Evolutionary conservation across 305 asterid species (phyloP), one percentile per base, ranked within the genome.

Genomic region (Fraxinus dipetala): DNA sequence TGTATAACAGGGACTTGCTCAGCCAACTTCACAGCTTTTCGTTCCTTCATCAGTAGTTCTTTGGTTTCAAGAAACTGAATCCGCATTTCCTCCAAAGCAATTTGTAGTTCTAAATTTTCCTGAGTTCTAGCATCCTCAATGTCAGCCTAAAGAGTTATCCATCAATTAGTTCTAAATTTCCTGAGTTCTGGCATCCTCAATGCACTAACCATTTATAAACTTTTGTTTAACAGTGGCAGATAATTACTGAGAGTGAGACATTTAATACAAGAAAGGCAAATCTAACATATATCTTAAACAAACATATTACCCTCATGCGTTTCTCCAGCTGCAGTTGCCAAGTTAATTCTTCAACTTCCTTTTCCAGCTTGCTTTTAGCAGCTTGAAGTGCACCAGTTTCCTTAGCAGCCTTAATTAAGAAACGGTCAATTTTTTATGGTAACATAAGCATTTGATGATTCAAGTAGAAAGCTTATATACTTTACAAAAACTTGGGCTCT

Each of bases 311-410:
- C 93, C 91, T 87, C 87, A 75, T 88, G 83, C 87, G 91, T 86
- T 90, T 94, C 91, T 94, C 97, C 82, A 85, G 83, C 86, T 92
- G 88, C 83, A 94, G 85, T 85, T 86, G 86, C 88, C 87, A 87
- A 83, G 89, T 92, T 76, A 94, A 85, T 36, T 92, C 97, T 85
- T 92, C 91, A 78, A 94, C 94, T 86, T 91, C 87, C 84, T 87
- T 85, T 86, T 92, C 97, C 85, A 94, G 92, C 88, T 84, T 89
- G 83, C 83, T 80, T 88, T 91, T 93, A 83, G 98, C 97, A 78
- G 86, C 98, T 90, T 93, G 97, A 83, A 93, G 93, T 69, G 97
- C 95, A 82, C 91, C 95, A 76, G 97, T 90, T 88, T 94, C 97
- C 86, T 85, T 93, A 67, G 98, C 95, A 83, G 96, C 97, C 98